Conservation (phyloP, 306 rosid species). For the Acacia crassicarpa region DNA sequence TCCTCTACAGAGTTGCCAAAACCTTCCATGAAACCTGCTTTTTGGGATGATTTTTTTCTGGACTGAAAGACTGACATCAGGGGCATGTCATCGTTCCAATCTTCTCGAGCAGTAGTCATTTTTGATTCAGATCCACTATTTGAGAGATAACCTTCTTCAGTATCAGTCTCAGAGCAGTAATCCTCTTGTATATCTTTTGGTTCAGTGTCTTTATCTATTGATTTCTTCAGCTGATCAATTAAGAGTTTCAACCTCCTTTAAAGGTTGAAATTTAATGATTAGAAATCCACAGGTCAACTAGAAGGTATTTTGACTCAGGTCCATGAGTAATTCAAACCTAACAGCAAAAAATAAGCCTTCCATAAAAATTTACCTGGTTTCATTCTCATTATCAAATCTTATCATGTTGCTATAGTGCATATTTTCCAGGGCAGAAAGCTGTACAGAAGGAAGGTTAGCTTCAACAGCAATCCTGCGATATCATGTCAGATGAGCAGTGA, state of each 20-base stretch:
- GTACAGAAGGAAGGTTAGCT: constrained; percentile 61
- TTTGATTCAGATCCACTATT: constrained; percentile 44
- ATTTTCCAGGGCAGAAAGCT: constrained; percentile 83
- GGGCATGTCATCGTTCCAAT: constrained; percentile 53
- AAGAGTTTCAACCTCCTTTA: constrained; percentile 71
- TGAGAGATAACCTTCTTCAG: constrained; percentile 56
- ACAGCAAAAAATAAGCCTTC: constrained; percentile 13
- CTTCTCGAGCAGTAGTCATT: constrained; percentile 41
- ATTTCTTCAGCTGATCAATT: constrained; percentile 63
- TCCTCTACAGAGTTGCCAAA: constrained; percentile 32
- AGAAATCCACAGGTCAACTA: constrained; percentile 23
- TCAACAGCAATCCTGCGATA: constrained; percentile 74
- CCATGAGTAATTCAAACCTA: not conserved
- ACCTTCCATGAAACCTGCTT: constrained; percentile 37
- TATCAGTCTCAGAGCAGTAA: constrained; percentile 82
- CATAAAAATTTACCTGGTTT: constrained; percentile 67
- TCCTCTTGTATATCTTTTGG: constrained; percentile 44
- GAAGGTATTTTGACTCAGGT: constrained; percentile 4
- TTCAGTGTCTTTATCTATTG: constrained; percentile 39
- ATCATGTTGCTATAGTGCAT: constrained; percentile 93
- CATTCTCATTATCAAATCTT: constrained; percentile 72
- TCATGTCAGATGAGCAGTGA: constrained; percentile 24
- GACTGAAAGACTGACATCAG: constrained; percentile 50
- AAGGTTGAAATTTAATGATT: constrained; percentile 27
- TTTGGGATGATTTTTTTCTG: constrained; percentile 46